Conservation (phyloP, 257 asterid genomes). For the Linderniella brevidens region DNA sequence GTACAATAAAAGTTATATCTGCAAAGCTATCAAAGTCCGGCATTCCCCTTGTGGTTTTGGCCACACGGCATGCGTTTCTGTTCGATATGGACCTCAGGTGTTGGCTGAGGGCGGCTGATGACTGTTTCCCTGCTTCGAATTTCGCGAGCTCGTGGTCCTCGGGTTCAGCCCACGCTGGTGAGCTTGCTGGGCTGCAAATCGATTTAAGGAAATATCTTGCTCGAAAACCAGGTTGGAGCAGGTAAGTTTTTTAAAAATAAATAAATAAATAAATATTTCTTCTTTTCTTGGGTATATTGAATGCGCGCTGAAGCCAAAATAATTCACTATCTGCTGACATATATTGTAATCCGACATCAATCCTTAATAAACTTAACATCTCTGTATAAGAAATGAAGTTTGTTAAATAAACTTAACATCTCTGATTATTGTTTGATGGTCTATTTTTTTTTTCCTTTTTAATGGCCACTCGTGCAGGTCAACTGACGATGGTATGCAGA, state of each 20-base stretch:
- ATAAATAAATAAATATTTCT: background rate
- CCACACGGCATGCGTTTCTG: constrained; percentile 84
- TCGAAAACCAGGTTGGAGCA: constrained; percentile 91
- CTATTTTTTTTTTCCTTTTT: constrained; percentile 6
- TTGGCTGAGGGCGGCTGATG: constrained; percentile 96
- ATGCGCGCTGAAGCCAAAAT: background rate
- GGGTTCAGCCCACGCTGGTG: constrained; percentile 77
- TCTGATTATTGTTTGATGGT: background rate
- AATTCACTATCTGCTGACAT: background rate
- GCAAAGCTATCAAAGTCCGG: constrained; percentile 87
- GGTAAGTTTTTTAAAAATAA: no score
- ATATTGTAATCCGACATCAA: background rate
- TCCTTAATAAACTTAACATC: background rate
- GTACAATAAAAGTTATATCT: constrained; percentile 72
- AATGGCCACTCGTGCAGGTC: constrained; percentile 32
- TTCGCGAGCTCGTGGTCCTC: constrained; percentile 82
- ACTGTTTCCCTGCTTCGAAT: constrained; percentile 84
- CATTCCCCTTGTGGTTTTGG: constrained; percentile 76
- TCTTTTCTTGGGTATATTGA: background rate
- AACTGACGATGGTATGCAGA: constrained; percentile 88
- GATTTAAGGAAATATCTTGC: constrained; percentile 86
- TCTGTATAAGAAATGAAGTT: background rate
- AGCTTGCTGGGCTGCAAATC: constrained; percentile 77
- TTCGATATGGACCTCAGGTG: constrained; percentile 71
- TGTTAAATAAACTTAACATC: background rate